Evolutionary conservation across 305 asterid genomes (phyloP).

Genomic region (Solanum hybrid): DNA sequence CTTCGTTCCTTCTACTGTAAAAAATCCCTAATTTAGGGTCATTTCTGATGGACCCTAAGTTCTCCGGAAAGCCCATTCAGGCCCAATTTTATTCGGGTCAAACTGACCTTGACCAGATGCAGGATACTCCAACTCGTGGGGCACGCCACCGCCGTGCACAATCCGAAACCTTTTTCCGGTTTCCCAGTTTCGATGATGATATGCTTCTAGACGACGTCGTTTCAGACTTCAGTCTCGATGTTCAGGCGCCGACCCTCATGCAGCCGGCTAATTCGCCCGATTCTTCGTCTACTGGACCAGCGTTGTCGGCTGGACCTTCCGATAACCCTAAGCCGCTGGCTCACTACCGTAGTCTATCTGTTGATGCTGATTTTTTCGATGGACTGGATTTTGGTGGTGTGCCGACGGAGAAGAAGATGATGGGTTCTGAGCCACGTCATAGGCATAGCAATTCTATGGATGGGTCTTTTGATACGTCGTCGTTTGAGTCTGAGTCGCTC

Average conservation of each 20-base stretch:
- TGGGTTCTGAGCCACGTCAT: constrained; percentile 39
- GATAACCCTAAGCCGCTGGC: constrained; percentile 14
- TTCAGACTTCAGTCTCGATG: constrained; percentile 34
- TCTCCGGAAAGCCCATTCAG: constrained; percentile 36
- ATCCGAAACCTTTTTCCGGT: constrained; percentile 80
- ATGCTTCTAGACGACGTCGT: constrained; percentile 58
- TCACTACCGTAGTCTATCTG: constrained; percentile 70
- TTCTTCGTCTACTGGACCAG: background rate
- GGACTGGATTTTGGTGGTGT: constrained; percentile 47
- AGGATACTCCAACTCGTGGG: constrained; percentile 55
- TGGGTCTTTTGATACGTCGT: constrained; percentile 52
- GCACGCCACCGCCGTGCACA: constrained; percentile 83
- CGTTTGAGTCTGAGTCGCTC: constrained; percentile 44
- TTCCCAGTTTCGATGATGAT: constrained; percentile 65
- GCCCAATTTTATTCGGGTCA: constrained; percentile 31
- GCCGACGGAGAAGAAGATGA: constrained; percentile 16
- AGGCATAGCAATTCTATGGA: constrained; percentile 78
- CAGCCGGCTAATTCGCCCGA: constrained; percentile 8
- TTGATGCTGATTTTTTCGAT: constrained; percentile 78
- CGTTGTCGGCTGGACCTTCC: constrained; percentile 18
- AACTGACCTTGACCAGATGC: constrained; percentile 60
- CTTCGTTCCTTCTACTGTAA: background rate
- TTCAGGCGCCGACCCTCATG: constrained; percentile 11
- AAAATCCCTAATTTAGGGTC: background rate
- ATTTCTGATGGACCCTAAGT: constrained; percentile 42